Conservation (phyloP, 192 early-diverging fungal genomes). For the Backusella parvicylindrica region DNA sequence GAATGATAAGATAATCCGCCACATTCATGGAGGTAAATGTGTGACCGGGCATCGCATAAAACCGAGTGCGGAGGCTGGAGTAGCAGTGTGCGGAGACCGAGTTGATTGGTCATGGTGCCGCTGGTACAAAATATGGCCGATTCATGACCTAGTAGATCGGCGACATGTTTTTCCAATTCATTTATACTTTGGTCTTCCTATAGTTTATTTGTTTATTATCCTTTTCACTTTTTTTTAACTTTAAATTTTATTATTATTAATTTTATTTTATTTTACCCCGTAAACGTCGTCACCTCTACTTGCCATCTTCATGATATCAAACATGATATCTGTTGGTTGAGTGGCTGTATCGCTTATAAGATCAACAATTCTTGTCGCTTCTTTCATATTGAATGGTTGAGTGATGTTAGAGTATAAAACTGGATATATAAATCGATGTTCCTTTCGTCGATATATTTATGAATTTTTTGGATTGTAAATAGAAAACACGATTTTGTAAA, state of each 20-base stretch:
- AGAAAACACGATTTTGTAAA: neutral
- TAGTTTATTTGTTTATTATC: neutral
- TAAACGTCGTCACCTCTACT: slow-evolving; percentile 58
- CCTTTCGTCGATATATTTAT: too few species aligned
- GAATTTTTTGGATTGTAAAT: too few species aligned
- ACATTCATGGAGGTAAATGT: slow-evolving; percentile 78
- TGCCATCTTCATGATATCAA: slow-evolving; percentile 57
- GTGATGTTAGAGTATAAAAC: neutral
- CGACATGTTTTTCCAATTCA: slow-evolving; percentile 63
- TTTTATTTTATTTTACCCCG: slow-evolving; percentile 21
- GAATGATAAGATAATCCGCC: slow-evolving; percentile 81
- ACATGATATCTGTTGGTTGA: slow-evolving; percentile 62
- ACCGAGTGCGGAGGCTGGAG: slow-evolving; percentile 75
- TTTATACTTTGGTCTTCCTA: slow-evolving; percentile 45
- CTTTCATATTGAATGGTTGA: neutral
- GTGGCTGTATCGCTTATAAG: slow-evolving; percentile 55
- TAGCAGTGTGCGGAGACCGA: slow-evolving; percentile 76
- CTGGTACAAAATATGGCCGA: slow-evolving; percentile 76
- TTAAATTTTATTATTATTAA: neutral
- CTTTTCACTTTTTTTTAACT: neutral
- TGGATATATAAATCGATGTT: neutral
- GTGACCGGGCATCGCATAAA: slow-evolving; percentile 70
- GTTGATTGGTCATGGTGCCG: slow-evolving; percentile 84
- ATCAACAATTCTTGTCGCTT: slow-evolving; percentile 16
- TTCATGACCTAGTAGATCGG: slow-evolving; percentile 71